phyloP scores from a whole-genome alignment of 495 filamentous ascomycete species.

The Penicillium daleae region DNA sequence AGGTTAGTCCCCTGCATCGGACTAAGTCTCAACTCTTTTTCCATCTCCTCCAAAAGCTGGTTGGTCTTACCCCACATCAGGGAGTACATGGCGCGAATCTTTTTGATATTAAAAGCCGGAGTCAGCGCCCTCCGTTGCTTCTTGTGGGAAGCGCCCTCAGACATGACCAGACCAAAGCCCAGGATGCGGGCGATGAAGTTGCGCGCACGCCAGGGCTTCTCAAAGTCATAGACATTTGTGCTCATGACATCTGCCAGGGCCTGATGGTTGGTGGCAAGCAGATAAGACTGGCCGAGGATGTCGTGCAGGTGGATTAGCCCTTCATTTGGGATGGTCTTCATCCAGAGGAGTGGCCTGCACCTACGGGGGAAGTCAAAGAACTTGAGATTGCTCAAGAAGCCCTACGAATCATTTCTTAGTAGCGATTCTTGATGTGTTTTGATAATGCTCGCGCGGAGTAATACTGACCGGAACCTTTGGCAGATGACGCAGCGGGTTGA shows the following conservation, averaged over 20 bases:
- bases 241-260: conserved; percentile 56
- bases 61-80: conserved; percentile 71
- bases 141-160: conserved; percentile 78
- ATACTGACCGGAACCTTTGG: conserved; percentile 57
- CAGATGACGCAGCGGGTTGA: conserved; percentile 70
- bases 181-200: conserved; percentile 65
- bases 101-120: conserved; percentile 80
- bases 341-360: conserved; percentile 64
- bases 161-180: conserved; percentile 76
- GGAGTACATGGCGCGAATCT: conserved; percentile 80
- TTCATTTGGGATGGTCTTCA: conserved; percentile 76
- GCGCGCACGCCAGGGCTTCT: conserved; percentile 50
- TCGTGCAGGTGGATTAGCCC: conserved; percentile 78
- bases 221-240: conserved; percentile 56
- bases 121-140: conserved; percentile 75
- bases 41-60: conserved; percentile 32
- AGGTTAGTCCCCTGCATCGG: conserved; percentile 44
- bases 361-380: conserved; percentile 62
- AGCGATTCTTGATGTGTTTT: background rate
- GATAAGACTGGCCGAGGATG: conserved; percentile 30
- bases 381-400: conserved; percentile 57
- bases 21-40: conserved; percentile 41
- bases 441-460: background rate
- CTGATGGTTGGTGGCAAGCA: conserved; percentile 39
- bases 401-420: conserved; percentile 29